These are phyloP conservation scores for Agastache rugosa DNA, from an alignment of 257 asterid species.

Conservation along the genomic window DNA sequence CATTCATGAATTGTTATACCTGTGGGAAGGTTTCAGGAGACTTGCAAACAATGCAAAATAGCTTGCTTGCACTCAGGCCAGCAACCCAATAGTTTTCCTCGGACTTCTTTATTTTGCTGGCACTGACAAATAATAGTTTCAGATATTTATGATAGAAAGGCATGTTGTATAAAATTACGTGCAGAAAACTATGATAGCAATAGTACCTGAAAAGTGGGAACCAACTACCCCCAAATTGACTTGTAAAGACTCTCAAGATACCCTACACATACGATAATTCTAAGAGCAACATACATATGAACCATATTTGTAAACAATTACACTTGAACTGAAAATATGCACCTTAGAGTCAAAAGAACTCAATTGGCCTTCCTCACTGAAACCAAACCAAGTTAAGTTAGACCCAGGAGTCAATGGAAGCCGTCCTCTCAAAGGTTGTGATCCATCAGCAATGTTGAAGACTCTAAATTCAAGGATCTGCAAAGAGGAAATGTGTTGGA, in stretches of 20 bases:
- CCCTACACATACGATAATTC: slow-evolving; percentile 59
- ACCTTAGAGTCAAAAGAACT: slow-evolving; percentile 97
- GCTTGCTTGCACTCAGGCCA: slow-evolving; percentile 77
- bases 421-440: slow-evolving; percentile 63
- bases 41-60: slow-evolving; percentile 89
- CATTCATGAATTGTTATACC: slow-evolving; percentile 50
- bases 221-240: slow-evolving; percentile 91
- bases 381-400: slow-evolving; percentile 86
- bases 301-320: neutral
- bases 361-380: slow-evolving; percentile 90
- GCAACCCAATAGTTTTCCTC: slow-evolving; percentile 89
- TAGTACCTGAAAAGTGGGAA: slow-evolving; percentile 93
- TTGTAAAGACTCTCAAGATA: slow-evolving; percentile 76
- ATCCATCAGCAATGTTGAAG: slow-evolving; percentile 60
- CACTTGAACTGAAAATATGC: slow-evolving; percentile 31
- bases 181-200: neutral
- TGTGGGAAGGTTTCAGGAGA: slow-evolving; percentile 88
- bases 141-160: slow-evolving; percentile 13
- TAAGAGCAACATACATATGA: slow-evolving; percentile 30
- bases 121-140: slow-evolving; percentile 47
- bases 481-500: slow-evolving; percentile 32
- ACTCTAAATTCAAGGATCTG: slow-evolving; percentile 93
- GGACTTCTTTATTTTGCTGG: slow-evolving; percentile 70
- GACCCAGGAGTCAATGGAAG: slow-evolving; percentile 97
- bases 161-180: neutral